phyloP scores from a whole-genome alignment of 306 rosid species.

The Rosa lucieae region DNA sequence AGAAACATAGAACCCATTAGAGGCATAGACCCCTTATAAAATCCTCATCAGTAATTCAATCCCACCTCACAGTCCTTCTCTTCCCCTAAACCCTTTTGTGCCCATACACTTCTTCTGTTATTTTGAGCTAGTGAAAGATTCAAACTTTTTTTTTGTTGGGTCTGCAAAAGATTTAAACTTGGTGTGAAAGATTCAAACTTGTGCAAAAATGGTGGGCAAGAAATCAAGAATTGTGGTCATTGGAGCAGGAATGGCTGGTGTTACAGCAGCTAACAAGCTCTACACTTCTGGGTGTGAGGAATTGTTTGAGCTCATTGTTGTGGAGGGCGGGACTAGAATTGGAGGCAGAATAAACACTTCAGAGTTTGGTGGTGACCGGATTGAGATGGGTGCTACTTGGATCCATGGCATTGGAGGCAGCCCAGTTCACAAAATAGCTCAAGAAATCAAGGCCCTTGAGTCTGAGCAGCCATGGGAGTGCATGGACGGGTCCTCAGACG shows the following conservation, averaged over 20 bases:
- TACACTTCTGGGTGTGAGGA: slow-evolving; percentile 48
- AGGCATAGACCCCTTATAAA: slow-evolving; percentile 49
- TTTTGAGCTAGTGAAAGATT: background rate
- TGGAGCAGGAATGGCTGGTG: slow-evolving; percentile 99
- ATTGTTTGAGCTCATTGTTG: slow-evolving; percentile 71
- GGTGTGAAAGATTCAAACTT: slow-evolving; percentile 7
- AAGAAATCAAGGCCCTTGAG: slow-evolving; percentile 58
- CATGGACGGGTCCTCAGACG: slow-evolving; percentile 72
- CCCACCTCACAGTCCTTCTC: slow-evolving; percentile 48
- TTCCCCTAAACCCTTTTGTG: background rate
- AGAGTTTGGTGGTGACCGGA: slow-evolving; percentile 84
- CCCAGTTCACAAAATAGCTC: slow-evolving; percentile 79
- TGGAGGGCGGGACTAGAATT: slow-evolving; percentile 83
- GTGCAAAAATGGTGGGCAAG: slow-evolving; percentile 62
- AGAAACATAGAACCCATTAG: background rate
- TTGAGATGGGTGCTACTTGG: slow-evolving; percentile 99
- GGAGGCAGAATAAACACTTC: slow-evolving; percentile 94
- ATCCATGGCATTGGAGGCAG: slow-evolving; percentile 95
- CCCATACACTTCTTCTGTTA: background rate
- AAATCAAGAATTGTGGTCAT: slow-evolving; percentile 81
- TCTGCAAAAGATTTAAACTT: background rate
- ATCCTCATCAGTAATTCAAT: slow-evolving; percentile 54
- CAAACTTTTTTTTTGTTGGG: background rate
- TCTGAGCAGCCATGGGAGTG: slow-evolving; percentile 95
- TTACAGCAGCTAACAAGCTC: slow-evolving; percentile 89